A percentile compares a stretch with the other conserved stretches of the same genome.
Conservation (phyloP, 2,329 filamentous ascomycete genomes). For the Fusarium sacchari region DNA sequence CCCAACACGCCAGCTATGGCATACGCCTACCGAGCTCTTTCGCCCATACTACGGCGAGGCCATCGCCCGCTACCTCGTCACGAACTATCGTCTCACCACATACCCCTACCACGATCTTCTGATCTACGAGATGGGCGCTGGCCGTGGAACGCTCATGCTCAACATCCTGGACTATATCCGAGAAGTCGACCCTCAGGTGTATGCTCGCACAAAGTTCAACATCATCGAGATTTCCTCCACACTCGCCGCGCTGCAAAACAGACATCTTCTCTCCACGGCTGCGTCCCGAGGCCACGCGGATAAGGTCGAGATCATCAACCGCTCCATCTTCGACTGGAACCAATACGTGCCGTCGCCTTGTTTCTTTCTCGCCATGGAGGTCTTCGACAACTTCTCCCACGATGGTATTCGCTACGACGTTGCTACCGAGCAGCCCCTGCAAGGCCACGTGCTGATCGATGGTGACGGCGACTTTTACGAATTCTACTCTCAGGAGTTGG, state of each 20-base stretch:
- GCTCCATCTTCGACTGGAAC: slow-evolving; percentile 94
- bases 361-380: slow-evolving; percentile 97
- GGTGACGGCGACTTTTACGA: slow-evolving; percentile 90
- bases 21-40: slow-evolving; percentile 97
- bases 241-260: slow-evolving; percentile 80
- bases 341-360: slow-evolving; percentile 89
- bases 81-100: slow-evolving; percentile 93
- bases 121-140: slow-evolving; percentile 98
- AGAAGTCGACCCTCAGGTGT: slow-evolving; percentile 87
- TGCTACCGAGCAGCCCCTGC: slow-evolving; percentile 81
- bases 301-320: slow-evolving; percentile 94
- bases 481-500: slow-evolving; percentile 84
- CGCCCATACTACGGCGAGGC: slow-evolving; percentile 96
- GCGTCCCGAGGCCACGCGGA: slow-evolving; percentile 78
- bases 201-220: slow-evolving; percentile 90
- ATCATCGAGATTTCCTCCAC: slow-evolving; percentile 94
- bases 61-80: slow-evolving; percentile 93
- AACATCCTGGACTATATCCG: slow-evolving; percentile 98
- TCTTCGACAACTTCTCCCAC: slow-evolving; percentile 98
- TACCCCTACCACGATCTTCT: slow-evolving; percentile 97
- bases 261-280: slow-evolving; percentile 73
- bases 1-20: slow-evolving; percentile 90
- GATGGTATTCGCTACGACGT: slow-evolving; percentile 93
- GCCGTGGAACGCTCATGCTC: slow-evolving; percentile 96
- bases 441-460: slow-evolving; percentile 90